Base-by-base conservation (phyloP, 805 yeast species). In the Schwanniomyces polymorphus region DNA sequence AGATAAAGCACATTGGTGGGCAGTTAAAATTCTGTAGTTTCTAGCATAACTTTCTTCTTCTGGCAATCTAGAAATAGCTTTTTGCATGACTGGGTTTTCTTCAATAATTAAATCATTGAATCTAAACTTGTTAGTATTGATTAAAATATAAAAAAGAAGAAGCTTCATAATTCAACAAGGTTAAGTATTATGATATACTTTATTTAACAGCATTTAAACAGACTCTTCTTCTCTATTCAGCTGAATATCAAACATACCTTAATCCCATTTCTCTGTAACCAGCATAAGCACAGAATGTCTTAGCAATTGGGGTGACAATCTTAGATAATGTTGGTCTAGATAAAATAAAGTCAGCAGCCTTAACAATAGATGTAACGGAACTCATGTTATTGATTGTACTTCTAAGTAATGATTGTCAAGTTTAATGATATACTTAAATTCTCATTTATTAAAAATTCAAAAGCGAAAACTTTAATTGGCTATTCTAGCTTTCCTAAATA, bases 181-280 rank as follows among this genome's bases (percentile, higher is more conserved):
- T 4, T 21, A 21, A 21, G 23, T 21, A 21, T 21, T 4, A 3
- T 21, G 23, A 5, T 21, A 21, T 21, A 21, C 23, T 21, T 21
- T 4, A 5, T 21, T 21, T 21, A 21, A 21, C 23, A 21, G 23
- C 5, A 21, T 6, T 31, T n/a, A n/a, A n/a, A n/a, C n/a, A n/a
- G n/a, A n/a, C n/a, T n/a, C n/a, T n/a, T n/a, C 23, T 21, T 21
- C 17, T 31, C 17, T 17, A 25, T 25, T 25, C 17, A 21, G 33
- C 28, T 21, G 11, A 7, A 33, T 14, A 23, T 33, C 23, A 21
- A 53, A 65, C 68, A 41, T 60, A 71, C 77, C 75, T 89, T 61
- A 94, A 81, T 46, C 99, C 99, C 76, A 94, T 72, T 70, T 91
- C 82, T 79, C 98, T 88, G 88, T 94, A 94, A 50, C 98, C 98